Base-by-base conservation (phyloP, 805 yeast species). In the Kodamaea restingae region DNA sequence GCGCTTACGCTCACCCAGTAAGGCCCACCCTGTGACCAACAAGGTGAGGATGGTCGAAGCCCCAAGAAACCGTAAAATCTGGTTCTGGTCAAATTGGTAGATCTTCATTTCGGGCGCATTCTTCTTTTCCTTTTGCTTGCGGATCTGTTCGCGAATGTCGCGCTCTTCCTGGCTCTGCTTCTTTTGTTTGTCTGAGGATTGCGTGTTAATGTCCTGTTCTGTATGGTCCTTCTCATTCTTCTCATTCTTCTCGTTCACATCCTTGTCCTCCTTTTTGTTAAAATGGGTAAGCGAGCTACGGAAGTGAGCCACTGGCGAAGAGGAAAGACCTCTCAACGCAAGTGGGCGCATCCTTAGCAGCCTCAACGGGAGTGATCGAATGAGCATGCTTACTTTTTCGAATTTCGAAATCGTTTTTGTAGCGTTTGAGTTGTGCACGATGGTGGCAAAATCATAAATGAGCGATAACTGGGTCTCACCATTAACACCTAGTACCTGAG, bases 121-220 rank as follows among this genome's bases (percentile, higher is more conserved):
- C 39, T 56, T 50, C 50, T 57, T 56, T 40, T 57, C 51, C 49
- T 57, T 56, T 17, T 53, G 50, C 37, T 59, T 53, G 41, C 55
- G 59, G 18, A 66, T 45, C 39, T 65, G 67, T 22, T 65, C 64
- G 18, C 68, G 50, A 30, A 65, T 49, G 35, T 58, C 57, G 31
- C 54, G 51, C 44, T 65, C 70, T 32, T 61, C 67, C 26, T 50
- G 42, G 32, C 49, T 45, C 44, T 42, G 49, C 15, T 46, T 24
- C 35, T 44, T 36, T 29, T 39, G 17, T 40, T 42, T 10, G 25
- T 28, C 36, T 39, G 35, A 27, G 18, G 44, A 37, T 9, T 48
- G 39, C n/a, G n/a, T 25, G 22, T 46, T 45, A 20, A 20, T 37
- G 15, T 33, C 17, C 31, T 42, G 21, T 27, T 18, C 27, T 41